These are phyloP conservation scores for Prunus kanzakura DNA, from an alignment of 306 rosid species.

Conservation along the genomic window DNA sequence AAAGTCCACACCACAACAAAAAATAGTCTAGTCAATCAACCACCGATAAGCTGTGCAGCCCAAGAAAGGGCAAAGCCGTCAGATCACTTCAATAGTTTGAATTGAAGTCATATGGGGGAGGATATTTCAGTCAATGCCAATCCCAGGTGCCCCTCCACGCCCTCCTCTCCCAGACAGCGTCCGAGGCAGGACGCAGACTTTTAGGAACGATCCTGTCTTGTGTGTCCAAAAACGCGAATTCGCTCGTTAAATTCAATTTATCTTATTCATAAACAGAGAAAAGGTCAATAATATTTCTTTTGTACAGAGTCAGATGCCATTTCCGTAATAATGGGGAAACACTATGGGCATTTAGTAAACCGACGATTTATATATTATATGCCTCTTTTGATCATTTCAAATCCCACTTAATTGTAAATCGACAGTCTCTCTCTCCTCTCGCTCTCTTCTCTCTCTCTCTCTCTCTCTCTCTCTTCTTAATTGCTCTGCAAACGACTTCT, in stretches of 20 bases:
- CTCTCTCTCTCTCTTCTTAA: background rate
- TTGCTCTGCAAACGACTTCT: background rate
- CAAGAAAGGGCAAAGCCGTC: background rate
- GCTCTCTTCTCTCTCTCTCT: background rate
- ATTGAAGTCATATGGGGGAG: background rate
- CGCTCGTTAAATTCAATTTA: background rate
- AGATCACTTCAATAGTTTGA: background rate
- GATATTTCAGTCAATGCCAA: background rate
- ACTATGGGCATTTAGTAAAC: background rate
- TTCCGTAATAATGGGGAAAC: background rate
- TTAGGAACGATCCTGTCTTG: background rate
- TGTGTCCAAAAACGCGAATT: background rate
- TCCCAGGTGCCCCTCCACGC: background rate
- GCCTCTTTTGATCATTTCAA: background rate
- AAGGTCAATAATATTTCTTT: constrained; percentile 7
- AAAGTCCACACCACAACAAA: background rate
- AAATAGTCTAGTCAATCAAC: background rate
- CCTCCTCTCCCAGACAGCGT: background rate
- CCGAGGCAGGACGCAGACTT: constrained; percentile 4
- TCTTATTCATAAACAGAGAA: background rate
- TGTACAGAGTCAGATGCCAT: background rate
- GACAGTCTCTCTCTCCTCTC: background rate
- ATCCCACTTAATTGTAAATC: background rate
- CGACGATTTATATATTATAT: constrained; percentile 10
- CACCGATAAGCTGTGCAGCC: background rate